A percentile compares a stretch with the other conserved stretches of the same genome.
Evolutionary conservation across 345 rosid species (phyloP).

Genomic region (Gossypium longicalyx): DNA sequence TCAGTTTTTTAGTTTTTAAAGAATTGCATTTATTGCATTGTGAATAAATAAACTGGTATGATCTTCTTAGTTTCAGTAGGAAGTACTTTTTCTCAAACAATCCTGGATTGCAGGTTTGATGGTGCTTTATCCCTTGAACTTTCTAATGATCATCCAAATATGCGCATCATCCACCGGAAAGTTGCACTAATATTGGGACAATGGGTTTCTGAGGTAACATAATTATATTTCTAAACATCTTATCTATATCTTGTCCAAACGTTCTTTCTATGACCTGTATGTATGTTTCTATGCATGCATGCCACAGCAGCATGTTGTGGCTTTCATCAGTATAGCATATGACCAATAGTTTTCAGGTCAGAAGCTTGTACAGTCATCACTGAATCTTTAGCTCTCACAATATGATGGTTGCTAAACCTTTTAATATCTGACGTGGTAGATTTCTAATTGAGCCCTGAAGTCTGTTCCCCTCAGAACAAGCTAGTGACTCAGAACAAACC

Average conservation of each 20-base stretch:
- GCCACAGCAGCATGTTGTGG: neutral
- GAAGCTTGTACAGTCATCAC: neutral
- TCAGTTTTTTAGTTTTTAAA: neutral
- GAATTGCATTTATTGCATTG: neutral
- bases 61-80: slow-evolving; percentile 1
- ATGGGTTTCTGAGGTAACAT: slow-evolving; percentile 94
- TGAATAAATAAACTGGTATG: neutral
- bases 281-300: neutral
- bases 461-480: neutral
- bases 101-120: slow-evolving; percentile 63
- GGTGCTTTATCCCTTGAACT: slow-evolving; percentile 89
- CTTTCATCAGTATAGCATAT: neutral
- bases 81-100: slow-evolving; percentile 12
- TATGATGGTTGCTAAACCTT: neutral
- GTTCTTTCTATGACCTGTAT: neutral
- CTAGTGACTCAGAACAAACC: neutral
- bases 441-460: neutral
- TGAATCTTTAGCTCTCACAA: neutral
- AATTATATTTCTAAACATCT: neutral
- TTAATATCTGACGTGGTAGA: neutral
- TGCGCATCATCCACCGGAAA: slow-evolving; percentile 88
- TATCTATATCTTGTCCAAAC: neutral
- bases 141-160: slow-evolving; percentile 83
- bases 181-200: slow-evolving; percentile 94
- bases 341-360: neutral